Base-by-base conservation (phyloP, 371 early-diverging fungal species). In the Mortierella sp. region DNA sequence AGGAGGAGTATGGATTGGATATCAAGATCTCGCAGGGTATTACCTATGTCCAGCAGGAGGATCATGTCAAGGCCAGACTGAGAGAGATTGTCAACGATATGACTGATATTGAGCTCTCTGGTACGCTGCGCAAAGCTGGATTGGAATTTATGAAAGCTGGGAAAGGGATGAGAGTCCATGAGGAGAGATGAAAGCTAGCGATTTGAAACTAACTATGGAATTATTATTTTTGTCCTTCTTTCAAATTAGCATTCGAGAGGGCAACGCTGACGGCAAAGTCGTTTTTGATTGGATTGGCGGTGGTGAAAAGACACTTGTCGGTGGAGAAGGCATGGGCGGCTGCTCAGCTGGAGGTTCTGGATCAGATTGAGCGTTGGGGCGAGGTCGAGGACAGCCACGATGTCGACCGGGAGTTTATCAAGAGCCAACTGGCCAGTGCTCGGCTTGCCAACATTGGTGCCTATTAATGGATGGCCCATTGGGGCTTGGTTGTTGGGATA, bases 311-410 rank as follows among this genome's bases (percentile, higher is more conserved):
- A 50, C 92, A 86, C 16, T 78, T 97, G 53, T 87, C 93, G 0
- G 97, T 94, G 0, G 96, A 97, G 82, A 88, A 93, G 48, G 98
- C 97, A 13, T 94, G 94, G 43, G 81, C 83, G 73, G 97, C 97
- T 3, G 94, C 97, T 1, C 94, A 95, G 73, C 93, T 97, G 14
- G 99, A 98, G 89, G 93, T 96, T 43, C 88, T 91, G 74, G 91
- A 95, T 37, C 99, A 98, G 90, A 96, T 96, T 57, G 91, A 93
- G 46, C 91, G 92, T 64, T 98, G 98, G 98, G 99, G 99, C 73
- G 94, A 96, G 88, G 96, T 98, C 6, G 97, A 97, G 90, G 97
- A 97, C 84, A 95, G 94, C 69, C 85, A 84, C 70, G 85, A 84
- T 54, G 85, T 84, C 11, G 85, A 84, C 61, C 80, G 85, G 46